phyloP scores from a whole-genome alignment of 352 stramenopile genomes.

The Globisporangium radiosum region DNA sequence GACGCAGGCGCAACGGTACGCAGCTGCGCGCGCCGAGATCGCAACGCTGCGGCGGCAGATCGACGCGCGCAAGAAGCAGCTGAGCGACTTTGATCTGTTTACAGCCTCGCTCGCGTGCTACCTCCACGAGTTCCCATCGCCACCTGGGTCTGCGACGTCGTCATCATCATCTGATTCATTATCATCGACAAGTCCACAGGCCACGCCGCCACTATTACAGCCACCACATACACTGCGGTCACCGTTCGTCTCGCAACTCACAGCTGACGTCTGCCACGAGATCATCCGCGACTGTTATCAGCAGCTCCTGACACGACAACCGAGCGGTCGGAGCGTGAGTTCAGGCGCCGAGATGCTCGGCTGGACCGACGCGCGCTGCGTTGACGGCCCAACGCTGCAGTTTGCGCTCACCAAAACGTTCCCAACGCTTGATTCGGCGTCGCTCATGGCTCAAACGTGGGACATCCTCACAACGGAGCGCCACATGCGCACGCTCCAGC shows the following conservation, averaged over 20 bases:
- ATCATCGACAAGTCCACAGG: not conserved
- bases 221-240: not conserved
- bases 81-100: conserved; percentile 14
- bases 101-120: conserved; percentile 11
- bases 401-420: conserved; percentile 13
- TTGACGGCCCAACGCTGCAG: conserved; percentile 12
- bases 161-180: not conserved
- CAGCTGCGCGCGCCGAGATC: conserved; percentile 5
- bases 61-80: conserved; percentile 9
- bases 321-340: conserved; percentile 4
- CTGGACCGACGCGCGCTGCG: conserved; percentile 13
- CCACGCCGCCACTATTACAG: not conserved
- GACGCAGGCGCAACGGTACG: conserved; percentile 3
- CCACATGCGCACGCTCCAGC: conserved; percentile 11
- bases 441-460: conserved; percentile 14
- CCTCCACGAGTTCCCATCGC: conserved; percentile 7
- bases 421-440: not conserved
- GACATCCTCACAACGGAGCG: conserved; percentile 10
- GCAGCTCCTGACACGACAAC: conserved; percentile 5
- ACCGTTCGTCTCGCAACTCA: not conserved
- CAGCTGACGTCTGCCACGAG: conserved; percentile 7
- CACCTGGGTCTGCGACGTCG: not conserved
- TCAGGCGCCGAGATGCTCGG: conserved; percentile 11
- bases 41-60: conserved; percentile 8
- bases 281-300: conserved; percentile 13